These are phyloP conservation scores for Citeromyces hawaiiensis DNA, from an alignment of 1,139 yeast genomes.

Conservation along the genomic window DNA sequence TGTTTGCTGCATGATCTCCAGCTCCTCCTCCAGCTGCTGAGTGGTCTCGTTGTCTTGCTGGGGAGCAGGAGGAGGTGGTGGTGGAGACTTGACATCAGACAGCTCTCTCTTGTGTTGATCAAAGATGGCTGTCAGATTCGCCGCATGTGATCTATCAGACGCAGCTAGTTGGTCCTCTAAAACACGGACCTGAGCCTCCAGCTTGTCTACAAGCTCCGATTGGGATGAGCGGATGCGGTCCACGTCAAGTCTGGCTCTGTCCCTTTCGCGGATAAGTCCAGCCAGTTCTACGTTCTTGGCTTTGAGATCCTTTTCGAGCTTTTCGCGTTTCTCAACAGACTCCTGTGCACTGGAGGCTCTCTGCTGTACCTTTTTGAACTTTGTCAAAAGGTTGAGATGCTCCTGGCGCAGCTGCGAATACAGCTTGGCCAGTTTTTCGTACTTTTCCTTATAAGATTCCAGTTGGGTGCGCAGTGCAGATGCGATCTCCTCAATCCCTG, in stretches of 20 bases:
- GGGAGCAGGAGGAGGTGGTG: slow-evolving; percentile 13
- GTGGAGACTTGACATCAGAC: slow-evolving; percentile 25
- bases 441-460: slow-evolving; percentile 70
- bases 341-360: slow-evolving; percentile 91
- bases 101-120: slow-evolving; percentile 50
- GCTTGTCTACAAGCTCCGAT: slow-evolving; percentile 52
- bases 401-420: slow-evolving; percentile 90
- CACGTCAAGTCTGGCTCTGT: slow-evolving; percentile 72
- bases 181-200: slow-evolving; percentile 55
- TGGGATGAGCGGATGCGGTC: slow-evolving; percentile 61
- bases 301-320: slow-evolving; percentile 71
- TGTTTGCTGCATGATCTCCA: slow-evolving; percentile 69
- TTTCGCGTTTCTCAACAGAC: slow-evolving; percentile 75
- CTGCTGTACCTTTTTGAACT: slow-evolving; percentile 75
- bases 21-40: slow-evolving; percentile 42
- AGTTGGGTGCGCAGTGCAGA: slow-evolving; percentile 64
- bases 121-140: slow-evolving; percentile 49
- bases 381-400: slow-evolving; percentile 67
- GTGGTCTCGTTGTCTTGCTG: slow-evolving; percentile 5
- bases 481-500: slow-evolving; percentile 66
- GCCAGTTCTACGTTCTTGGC: slow-evolving; percentile 82
- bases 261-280: slow-evolving; percentile 81
- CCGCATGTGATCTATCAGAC: slow-evolving; percentile 52
- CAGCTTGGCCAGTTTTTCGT: slow-evolving; percentile 79
- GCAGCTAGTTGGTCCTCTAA: slow-evolving; percentile 47